Percentiles rank a stretch among this genome's conserved stretches.
These are phyloP conservation scores for Saccharomycopsis fermentans DNA, from an alignment of 805 yeast species.

Conservation along the genomic window DNA sequence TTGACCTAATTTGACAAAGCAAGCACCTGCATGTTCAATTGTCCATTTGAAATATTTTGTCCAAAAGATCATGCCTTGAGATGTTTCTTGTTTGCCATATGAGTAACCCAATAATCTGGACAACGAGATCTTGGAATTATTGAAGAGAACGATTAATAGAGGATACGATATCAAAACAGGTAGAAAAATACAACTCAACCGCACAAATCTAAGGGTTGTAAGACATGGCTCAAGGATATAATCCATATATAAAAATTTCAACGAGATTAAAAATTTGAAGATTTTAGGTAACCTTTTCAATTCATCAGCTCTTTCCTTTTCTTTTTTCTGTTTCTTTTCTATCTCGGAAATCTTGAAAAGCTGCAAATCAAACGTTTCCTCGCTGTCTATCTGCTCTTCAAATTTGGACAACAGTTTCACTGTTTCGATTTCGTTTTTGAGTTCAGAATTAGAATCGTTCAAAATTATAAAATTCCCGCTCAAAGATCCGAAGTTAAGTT, in stretches of 20 bases:
- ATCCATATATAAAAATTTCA: slow-evolving; percentile 39
- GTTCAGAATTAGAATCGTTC: not conserved
- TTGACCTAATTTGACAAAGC: slow-evolving; percentile 86
- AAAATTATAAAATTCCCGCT: not conserved
- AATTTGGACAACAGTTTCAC: not conserved
- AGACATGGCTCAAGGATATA: slow-evolving; percentile 58
- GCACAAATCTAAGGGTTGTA: slow-evolving; percentile 59
- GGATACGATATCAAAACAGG: slow-evolving; percentile 68
- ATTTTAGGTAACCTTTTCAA: slow-evolving; percentile 17
- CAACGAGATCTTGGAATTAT: not conserved
- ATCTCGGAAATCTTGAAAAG: slow-evolving; percentile 49
- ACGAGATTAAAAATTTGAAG: slow-evolving; percentile 26
- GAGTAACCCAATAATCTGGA: slow-evolving; percentile 11
- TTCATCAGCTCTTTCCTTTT: slow-evolving; percentile 26
- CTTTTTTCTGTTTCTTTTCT: slow-evolving; percentile 36
- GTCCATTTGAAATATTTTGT: slow-evolving; percentile 50
- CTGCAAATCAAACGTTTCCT: slow-evolving; percentile 61
- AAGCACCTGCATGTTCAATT: slow-evolving; percentile 84
- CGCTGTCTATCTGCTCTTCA: slow-evolving; percentile 1
- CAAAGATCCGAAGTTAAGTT: not conserved
- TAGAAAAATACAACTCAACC: slow-evolving; percentile 52
- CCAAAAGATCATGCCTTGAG: slow-evolving; percentile 65
- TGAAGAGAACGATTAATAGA: slow-evolving; percentile 28
- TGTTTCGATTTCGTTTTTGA: not conserved
- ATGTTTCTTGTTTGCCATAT: slow-evolving; percentile 21